Evolutionary conservation across 768 basidiomycete species (phyloP), one percentile per base, ranked within the genome.

Genomic region (Boletus rex-veris): DNA sequence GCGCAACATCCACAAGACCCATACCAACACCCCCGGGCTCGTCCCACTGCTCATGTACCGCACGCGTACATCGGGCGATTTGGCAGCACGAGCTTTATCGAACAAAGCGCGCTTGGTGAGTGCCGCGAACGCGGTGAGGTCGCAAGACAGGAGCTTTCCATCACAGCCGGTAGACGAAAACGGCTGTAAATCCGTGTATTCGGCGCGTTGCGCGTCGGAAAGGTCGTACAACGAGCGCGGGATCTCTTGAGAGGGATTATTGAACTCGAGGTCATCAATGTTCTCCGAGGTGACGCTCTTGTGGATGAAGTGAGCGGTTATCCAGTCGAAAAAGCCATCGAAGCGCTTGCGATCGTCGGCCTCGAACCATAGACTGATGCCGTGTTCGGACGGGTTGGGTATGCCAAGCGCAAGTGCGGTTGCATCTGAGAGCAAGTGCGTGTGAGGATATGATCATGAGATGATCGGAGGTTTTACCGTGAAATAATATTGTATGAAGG

Each of bases 31-130:
- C 15, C 64, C 63, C 6, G 11, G 0, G 14, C 26, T 62, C 19
- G 47, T 36, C 24, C 60, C 64, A 44, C 64, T 15, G 21, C 52
- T 43, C 60, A 65, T 56, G 43, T 26, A 65, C 26, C 64, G 54
- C 36, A 65, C 54, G 15, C 60, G 64, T 10, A 64, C 40, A 5
- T 35, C 1, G 8, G 64, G 64, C 2, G 37, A 55, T 11, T 28
- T 44, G 28, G 35, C 33, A 2, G 54, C 63, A 1, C 47, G 50
- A 4, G 39, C 42, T n/a, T 48, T 63, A 7, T 64, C 57, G 15
- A 64, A 61, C 2, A 65, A 48, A 2, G 60, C 63, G 12, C 57
- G 63, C 39, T 42, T 58, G 26, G 52, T 42, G 28, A 64, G 46
- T 0, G 10, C 50, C 3, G 36, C 39, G 14, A 62, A 64, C 1